These are phyloP conservation scores for Blepharisma stoltei DNA, from an alignment of 73 alveolate genomes.

Conservation along the genomic window DNA sequence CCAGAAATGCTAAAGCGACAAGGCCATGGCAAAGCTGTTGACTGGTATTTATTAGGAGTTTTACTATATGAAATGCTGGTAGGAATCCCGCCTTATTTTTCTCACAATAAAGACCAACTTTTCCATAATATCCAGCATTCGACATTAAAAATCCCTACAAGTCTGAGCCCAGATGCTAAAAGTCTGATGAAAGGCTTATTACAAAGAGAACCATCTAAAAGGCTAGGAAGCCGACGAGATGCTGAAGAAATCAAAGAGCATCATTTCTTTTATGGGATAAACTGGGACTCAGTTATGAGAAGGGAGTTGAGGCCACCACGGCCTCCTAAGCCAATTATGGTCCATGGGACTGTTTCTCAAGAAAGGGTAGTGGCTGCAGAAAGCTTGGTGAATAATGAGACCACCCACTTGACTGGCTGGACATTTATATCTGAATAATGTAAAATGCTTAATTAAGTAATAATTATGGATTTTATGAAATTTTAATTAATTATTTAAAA, in stretches of 20 bases:
- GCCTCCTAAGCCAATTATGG: too few relatives aligned
- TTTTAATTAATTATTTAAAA: too few relatives aligned
- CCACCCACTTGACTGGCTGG: too few relatives aligned
- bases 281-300: conserved; percentile 71
- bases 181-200: conserved; percentile 48
- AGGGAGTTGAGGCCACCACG: conserved; percentile 36
- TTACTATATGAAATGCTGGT: conserved; percentile 33
- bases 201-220: conserved; percentile 81
- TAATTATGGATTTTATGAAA: too few relatives aligned
- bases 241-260: conserved; percentile 74
- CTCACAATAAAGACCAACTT: not conserved
- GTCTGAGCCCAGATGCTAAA: conserved; percentile 60
- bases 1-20: conserved; percentile 88
- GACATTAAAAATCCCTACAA: conserved; percentile 60
- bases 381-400: too few relatives aligned
- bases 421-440: too few relatives aligned
- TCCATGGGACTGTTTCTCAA: too few relatives aligned
- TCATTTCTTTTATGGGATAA: conserved; percentile 63
- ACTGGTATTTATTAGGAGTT: conserved; percentile 75
- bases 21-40: conserved; percentile 95
- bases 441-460: too few relatives aligned
- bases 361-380: too few relatives aligned
- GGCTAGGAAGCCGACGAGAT: conserved; percentile 83
- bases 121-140: conserved; percentile 62
- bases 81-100: conserved; percentile 37